phyloP scores from a whole-genome alignment of 2,329 filamentous ascomycete species.

The Onygenales sp. region DNA sequence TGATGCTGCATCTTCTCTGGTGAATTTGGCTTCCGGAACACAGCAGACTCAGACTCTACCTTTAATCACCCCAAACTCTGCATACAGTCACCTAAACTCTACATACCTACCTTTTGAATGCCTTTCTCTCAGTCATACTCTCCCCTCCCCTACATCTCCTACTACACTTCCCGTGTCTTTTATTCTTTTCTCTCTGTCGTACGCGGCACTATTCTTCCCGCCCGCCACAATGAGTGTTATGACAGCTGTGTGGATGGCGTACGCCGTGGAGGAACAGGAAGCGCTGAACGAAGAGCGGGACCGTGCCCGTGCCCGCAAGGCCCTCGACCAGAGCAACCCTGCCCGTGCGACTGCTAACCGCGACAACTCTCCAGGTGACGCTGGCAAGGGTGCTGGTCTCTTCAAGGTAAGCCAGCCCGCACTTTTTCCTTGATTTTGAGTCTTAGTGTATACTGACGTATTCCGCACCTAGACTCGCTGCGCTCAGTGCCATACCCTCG shows the following conservation, averaged over 20 bases:
- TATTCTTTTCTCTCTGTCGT: neutral
- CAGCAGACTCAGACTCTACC: no score
- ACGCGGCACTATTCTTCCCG: neutral
- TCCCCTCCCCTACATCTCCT: neutral
- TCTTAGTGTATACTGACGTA: constrained; percentile 11
- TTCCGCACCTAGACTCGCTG: constrained; percentile 70
- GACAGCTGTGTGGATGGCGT: neutral
- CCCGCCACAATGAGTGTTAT: constrained; percentile 1
- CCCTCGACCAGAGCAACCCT: neutral
- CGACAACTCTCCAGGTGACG: constrained; percentile 8
- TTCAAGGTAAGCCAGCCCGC: constrained; percentile 8
- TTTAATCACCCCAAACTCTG: no score
- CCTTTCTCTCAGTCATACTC: neutral
- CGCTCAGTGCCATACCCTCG: constrained; percentile 96
- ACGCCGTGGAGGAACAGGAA: constrained; percentile 2
- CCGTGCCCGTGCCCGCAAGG: neutral
- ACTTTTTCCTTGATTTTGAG: constrained; percentile 4
- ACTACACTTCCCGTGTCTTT: neutral
- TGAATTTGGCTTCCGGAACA: no score
- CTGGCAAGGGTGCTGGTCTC: constrained; percentile 11
- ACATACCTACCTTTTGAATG: neutral
- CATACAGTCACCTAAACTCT: neutral
- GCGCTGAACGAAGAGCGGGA: neutral
- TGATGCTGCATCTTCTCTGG: no score
- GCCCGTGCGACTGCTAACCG: constrained; percentile 4